Conservation (phyloP, 2,329 filamentous ascomycete species). For the Verticillium nubilum region DNA sequence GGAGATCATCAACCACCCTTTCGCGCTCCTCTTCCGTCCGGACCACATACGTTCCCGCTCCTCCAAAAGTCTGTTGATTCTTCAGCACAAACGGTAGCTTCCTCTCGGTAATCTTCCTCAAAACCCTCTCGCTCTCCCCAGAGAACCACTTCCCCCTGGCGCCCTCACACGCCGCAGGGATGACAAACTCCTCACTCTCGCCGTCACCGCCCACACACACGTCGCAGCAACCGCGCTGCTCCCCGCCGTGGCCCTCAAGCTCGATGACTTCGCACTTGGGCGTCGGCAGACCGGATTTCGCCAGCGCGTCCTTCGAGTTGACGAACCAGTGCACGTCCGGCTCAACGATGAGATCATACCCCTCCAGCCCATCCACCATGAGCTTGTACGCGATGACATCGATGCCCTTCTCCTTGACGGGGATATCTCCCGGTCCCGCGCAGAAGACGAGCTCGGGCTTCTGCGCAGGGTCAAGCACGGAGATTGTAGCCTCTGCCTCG, state of each 20-base stretch:
- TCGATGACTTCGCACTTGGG: constrained; percentile 20
- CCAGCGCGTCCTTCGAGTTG: constrained; percentile 28
- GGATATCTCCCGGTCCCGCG: constrained; percentile 18
- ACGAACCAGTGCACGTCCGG: constrained; percentile 27
- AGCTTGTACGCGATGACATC: constrained; percentile 23
- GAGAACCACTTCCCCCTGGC: constrained; percentile 21
- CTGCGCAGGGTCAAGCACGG: constrained; percentile 20
- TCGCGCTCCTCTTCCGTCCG: constrained; percentile 17
- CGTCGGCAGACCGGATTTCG: constrained; percentile 26
- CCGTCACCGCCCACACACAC: constrained; percentile 12
- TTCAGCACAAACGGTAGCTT: constrained; percentile 29
- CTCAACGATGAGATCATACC: constrained; percentile 19
- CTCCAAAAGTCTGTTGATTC: constrained; percentile 30
- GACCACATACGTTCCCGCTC: constrained; percentile 28
- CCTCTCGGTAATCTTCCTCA: constrained; percentile 15
- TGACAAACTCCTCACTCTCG: constrained; percentile 10
- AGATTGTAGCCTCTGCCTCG: constrained; percentile 23
- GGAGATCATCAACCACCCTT: constrained; percentile 16
- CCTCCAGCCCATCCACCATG: constrained; percentile 22
- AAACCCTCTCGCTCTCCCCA: constrained; percentile 18
- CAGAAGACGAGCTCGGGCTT: constrained; percentile 26
- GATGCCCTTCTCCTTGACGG: constrained; percentile 18
- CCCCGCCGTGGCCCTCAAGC: constrained; percentile 12
- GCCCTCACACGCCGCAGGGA: constrained; percentile 21
- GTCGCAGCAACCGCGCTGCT: constrained; percentile 17